These are phyloP conservation scores for Fraxinus americana DNA, from an alignment of 257 asterid species.

Conservation along the genomic window DNA sequence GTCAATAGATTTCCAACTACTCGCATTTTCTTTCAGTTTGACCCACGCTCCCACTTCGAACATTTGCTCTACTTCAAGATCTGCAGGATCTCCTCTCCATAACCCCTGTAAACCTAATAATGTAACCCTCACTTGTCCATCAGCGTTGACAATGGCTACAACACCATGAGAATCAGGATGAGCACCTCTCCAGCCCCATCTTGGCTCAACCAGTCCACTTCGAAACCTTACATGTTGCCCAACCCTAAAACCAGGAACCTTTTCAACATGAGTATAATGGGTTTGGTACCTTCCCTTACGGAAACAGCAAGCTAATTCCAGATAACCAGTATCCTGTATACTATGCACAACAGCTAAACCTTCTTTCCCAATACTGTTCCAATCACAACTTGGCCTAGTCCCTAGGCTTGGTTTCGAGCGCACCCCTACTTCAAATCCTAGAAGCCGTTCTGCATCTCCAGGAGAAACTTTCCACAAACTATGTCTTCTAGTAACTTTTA, in stretches of 20 bases:
- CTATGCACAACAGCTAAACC: constrained; percentile 88
- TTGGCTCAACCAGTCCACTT: constrained; percentile 73
- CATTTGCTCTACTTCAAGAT: constrained; percentile 66
- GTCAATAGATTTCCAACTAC: constrained; percentile 75
- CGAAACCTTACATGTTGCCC: constrained; percentile 89
- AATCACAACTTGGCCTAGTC: constrained; percentile 90
- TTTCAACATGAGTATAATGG: constrained; percentile 86
- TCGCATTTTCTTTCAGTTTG: constrained; percentile 49
- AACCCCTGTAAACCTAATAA: constrained; percentile 70
- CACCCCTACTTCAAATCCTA: constrained; percentile 97
- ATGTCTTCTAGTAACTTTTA: constrained; percentile 74
- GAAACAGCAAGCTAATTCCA: constrained; percentile 93
- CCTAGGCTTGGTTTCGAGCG: constrained; percentile 89
- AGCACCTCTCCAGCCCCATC: constrained; percentile 99
- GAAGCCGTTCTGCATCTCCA: constrained; percentile 94
- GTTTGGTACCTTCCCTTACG: constrained; percentile 77
- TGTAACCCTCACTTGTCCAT: constrained; percentile 82
- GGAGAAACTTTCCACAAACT: constrained; percentile 92
- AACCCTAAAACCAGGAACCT: constrained; percentile 72
- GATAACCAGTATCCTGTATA: constrained; percentile 80
- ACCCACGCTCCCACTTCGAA: constrained; percentile 95
- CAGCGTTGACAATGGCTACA: constrained; percentile 68
- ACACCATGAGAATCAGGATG: constrained; percentile 72
- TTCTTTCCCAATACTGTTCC: constrained; percentile 92
- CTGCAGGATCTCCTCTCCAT: constrained; percentile 97